Base-by-base conservation (phyloP, 176 grass and related monocot genomes). In the Alloteropsis semialata region DNA sequence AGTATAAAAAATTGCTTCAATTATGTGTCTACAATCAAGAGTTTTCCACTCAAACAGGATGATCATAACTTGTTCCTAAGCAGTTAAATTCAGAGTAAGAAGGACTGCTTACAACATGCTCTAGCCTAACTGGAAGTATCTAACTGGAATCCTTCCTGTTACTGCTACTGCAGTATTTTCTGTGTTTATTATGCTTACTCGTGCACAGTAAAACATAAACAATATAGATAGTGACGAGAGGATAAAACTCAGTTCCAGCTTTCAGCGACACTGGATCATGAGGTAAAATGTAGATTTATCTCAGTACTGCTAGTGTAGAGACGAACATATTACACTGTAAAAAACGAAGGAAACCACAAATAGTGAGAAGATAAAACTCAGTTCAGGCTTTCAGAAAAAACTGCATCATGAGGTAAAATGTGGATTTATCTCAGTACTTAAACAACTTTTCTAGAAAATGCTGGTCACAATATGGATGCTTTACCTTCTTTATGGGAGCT, bases 401-500 rank as follows among this genome's bases (percentile, higher is more conserved):
- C n/a, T n/a, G n/a, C n/a, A n/a, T n/a, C n/a, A n/a, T n/a, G n/a
- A n/a, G n/a, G n/a, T 8, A 72, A 69, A 78, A 46, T 56, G 8
- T 51, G 56, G 48, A 71, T 56, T 51, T 28, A 6, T 16, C 37
- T 32, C 16, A 58, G 45, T 25, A 59, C 41, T 64, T 46, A 11
- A 55, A 80, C 6, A 51, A 28, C 25, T 30, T 53, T 53, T 76
- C 17, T 43, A 46, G 21, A 90, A 79, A 37, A 16, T 69, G 33
- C 38, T 64, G 76, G 69, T 54, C 30, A 72, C 1, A 70, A 59
- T 72, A 84, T 28, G 55, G 75, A 69, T 30, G 55, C 9, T 72
- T 46, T 91, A 96, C 96, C 93, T 99, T 99, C 22, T 96, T 99
- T 58, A 84, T 83, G 21, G 96, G 91, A 75, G 96, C 91, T 74